Base-by-base conservation (phyloP, 2,329 filamentous ascomycete species). In the Nannizzia gypsea region DNA sequence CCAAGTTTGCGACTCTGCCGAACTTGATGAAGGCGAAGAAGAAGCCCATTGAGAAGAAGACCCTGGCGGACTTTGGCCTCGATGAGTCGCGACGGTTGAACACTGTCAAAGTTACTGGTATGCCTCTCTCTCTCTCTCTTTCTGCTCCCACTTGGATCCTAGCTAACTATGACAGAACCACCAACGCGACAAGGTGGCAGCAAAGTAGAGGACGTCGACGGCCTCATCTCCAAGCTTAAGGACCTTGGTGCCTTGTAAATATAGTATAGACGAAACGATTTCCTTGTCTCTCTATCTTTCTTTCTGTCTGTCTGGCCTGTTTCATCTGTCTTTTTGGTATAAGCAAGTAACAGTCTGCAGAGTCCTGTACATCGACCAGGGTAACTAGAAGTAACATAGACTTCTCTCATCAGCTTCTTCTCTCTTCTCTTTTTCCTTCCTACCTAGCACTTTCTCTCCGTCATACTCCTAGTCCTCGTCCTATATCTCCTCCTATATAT, bases 1-100 rank as follows among this genome's bases (percentile, higher is more conserved):
- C 93, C 62, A 81, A 93, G 65, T 99, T 96, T 74, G 93, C 92
- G 22, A 96, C 85, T 75, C 74, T 99, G 82, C 92, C 91, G 57
- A 97, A 97, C 73, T 97, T 99, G 66, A 99, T 99, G 93, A 99
- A 97, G 86, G 93, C 93, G 58, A 99, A 99, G 88, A 99, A 97
- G 88, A 99, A 99, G 87, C 89, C 89, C 70, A 71, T 99, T 67
- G 90, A 93, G 69, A 97, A 96, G 87, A 87, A 90, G 81, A 89
- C 82, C 65, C 73, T 96, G 72, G 81, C 79, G 60, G 93, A 99
- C 71, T 88, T 88, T 73, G 89, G 88, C 1, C 76, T 96, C 48
- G 85, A 90, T 67, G 83, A 82, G 58, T 81, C 82, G 73, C 85
- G 81, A 75, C 81, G 91, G 68, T 76, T 99, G 72, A 96, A 93